Evolutionary conservation across 192 early-diverging fungal genomes (phyloP).

Genomic region (Umbelopsis vinacea): DNA sequence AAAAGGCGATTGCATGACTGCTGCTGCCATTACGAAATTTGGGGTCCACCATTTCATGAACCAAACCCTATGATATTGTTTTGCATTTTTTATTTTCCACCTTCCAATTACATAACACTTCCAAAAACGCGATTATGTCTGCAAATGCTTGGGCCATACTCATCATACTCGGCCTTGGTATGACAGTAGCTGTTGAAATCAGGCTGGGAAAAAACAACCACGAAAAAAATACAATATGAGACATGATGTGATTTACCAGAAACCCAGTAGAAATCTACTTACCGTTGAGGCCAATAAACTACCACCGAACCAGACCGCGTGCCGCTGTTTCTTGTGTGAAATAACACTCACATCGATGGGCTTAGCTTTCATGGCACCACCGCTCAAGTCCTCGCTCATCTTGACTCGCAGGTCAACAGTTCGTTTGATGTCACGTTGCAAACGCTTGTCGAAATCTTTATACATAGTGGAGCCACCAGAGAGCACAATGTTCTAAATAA

Average conservation of each 20-base stretch:
- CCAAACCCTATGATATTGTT: not conserved
- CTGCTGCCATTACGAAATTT: too few relatives aligned
- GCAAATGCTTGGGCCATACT: slow-evolving; percentile 93
- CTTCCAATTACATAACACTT: slow-evolving; percentile 33
- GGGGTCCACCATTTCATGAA: not conserved
- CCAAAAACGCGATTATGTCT: slow-evolving; percentile 94
- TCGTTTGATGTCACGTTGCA: slow-evolving; percentile 94
- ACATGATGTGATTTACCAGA: not conserved
- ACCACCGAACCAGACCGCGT: slow-evolving; percentile 99
- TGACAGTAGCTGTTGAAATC: slow-evolving; percentile 94
- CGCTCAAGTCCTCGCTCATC: slow-evolving; percentile 76
- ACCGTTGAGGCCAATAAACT: slow-evolving; percentile 92
- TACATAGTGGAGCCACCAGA: slow-evolving; percentile 99
- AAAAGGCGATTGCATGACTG: not conserved
- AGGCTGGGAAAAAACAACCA: slow-evolving; percentile 50
- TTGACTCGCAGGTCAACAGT: slow-evolving; percentile 76
- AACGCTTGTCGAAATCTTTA: slow-evolving; percentile 93
- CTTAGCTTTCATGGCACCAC: slow-evolving; percentile 63
- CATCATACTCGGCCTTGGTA: slow-evolving; percentile 98
- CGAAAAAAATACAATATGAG: slow-evolving; percentile 6
- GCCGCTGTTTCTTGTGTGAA: slow-evolving; percentile 97
- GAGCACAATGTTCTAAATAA: slow-evolving; percentile 93
- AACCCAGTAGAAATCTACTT: slow-evolving; percentile 27
- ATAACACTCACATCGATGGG: slow-evolving; percentile 97
- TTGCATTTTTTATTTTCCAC: slow-evolving; percentile 17